phyloP scores from a whole-genome alignment of 208 protist genomes.

The Trypanosoma lewisi region DNA sequence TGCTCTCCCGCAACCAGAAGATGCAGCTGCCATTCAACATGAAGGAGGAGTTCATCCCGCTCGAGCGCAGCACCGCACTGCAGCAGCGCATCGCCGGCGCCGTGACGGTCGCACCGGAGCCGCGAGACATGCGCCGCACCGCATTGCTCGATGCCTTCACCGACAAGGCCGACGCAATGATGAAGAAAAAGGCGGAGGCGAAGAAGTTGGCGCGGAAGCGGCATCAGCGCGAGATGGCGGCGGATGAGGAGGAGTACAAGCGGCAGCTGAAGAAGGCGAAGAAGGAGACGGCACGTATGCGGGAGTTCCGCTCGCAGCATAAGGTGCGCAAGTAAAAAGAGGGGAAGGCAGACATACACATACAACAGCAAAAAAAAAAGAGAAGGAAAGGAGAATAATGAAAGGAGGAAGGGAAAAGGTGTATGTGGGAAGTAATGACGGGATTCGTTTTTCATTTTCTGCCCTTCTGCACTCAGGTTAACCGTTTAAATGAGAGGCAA shows the following conservation, averaged over 20 bases:
- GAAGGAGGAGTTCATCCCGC: conserved; percentile 90
- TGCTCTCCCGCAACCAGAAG: conserved; percentile 80
- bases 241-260: conserved; percentile 78
- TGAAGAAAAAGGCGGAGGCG: conserved; percentile 64
- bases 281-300: conserved; percentile 87
- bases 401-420: conserved; percentile 1
- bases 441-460: not conserved
- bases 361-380: conserved; percentile 8
- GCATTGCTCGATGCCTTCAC: conserved; percentile 75
- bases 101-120: conserved; percentile 73
- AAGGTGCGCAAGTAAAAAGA: conserved; percentile 66
- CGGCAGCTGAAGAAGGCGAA: conserved; percentile 88
- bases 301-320: conserved; percentile 88
- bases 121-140: conserved; percentile 75
- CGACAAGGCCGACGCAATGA: conserved; percentile 74
- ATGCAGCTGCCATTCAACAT: conserved; percentile 86
- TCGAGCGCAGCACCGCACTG: conserved; percentile 50
- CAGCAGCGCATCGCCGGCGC: conserved; percentile 73
- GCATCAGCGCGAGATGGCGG: conserved; percentile 41
- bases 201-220: conserved; percentile 72
- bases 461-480: not conserved
- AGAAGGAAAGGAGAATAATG: not conserved
- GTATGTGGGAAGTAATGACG: not conserved
- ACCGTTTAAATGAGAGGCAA: not conserved
- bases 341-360: conserved; percentile 18